phyloP scores from a whole-genome alignment of 148 eudicot genomes.

The Beta vulgaris region DNA sequence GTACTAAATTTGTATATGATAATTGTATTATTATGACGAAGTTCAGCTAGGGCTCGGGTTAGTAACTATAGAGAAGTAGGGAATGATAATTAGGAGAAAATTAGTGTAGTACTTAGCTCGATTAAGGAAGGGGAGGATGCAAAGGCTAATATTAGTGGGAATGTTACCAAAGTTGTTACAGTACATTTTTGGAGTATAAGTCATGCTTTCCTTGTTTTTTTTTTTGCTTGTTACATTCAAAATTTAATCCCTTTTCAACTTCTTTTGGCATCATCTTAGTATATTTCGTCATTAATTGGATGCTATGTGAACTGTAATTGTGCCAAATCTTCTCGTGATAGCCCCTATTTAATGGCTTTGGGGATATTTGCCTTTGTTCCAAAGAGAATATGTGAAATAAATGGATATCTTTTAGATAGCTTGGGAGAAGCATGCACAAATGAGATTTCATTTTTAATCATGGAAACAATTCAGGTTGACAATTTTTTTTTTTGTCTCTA shows the following conservation, averaged over 20 bases:
- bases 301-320: not conserved
- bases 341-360: not conserved
- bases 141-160: not conserved
- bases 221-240: not conserved
- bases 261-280: not conserved
- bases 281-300: not conserved
- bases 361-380: not conserved
- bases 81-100: not conserved
- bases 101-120: not conserved
- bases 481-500: no score
- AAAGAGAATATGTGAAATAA: not conserved
- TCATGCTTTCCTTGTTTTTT: not conserved
- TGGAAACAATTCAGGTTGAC: no score
- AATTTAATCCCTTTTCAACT: not conserved
- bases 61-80: not conserved
- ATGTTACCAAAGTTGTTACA: constrained; percentile 6
- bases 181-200: not conserved
- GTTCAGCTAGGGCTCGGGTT: no score
- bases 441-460: not conserved
- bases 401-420: not conserved
- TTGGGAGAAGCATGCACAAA: not conserved
- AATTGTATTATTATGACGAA: no score
- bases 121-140: constrained; percentile 2
- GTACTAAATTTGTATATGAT: no score
- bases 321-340: not conserved